A percentile compares a stretch with the other conserved stretches of the same genome.
Conservation (phyloP, 2,329 filamentous ascomycete genomes). For the Neophaeococcomyces mojaviensis region DNA sequence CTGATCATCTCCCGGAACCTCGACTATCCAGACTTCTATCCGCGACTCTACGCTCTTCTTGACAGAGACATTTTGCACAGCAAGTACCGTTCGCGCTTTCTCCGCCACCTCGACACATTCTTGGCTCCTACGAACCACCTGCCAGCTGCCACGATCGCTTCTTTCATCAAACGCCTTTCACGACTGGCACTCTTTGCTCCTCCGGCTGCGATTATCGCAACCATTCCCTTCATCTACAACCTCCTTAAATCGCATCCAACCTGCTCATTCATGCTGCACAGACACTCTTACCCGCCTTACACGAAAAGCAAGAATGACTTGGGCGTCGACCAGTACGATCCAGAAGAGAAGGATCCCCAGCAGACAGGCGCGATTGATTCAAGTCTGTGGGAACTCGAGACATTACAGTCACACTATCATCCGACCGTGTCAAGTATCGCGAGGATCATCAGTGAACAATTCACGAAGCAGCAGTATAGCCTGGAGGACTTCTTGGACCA, state of each 20-base stretch:
- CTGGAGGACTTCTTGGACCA: constrained; percentile 97
- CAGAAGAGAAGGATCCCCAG: constrained; percentile 72
- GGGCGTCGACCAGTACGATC: constrained; percentile 68
- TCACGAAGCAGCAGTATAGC: constrained; percentile 90
- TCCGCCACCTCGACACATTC: constrained; percentile 85
- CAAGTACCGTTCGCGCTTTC: constrained; percentile 87
- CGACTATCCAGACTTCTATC: constrained; percentile 91
- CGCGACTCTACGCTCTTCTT: constrained; percentile 86
- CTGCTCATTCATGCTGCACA: constrained; percentile 94
- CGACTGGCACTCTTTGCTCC: constrained; percentile 80
- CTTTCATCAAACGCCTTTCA: constrained; percentile 90
- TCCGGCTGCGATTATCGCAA: constrained; percentile 77
- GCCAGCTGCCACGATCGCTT: constrained; percentile 81
- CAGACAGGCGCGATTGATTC: constrained; percentile 82
- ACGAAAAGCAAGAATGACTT: constrained; percentile 54
- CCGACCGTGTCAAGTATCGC: constrained; percentile 92
- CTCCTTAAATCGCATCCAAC: constrained; percentile 80
- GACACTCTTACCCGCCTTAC: constrained; percentile 54
- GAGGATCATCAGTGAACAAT: constrained; percentile 91
- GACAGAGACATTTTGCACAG: constrained; percentile 83
- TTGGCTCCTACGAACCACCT: constrained; percentile 77
- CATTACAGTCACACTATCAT: constrained; percentile 87
- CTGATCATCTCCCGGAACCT: constrained; percentile 89
- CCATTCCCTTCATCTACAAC: constrained; percentile 94
- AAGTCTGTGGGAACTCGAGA: constrained; percentile 89